Percentiles rank a stretch among this genome's conserved stretches.
Evolutionary conservation across 306 rosid genomes (phyloP).

Genomic region (Vigna nakashimae): DNA sequence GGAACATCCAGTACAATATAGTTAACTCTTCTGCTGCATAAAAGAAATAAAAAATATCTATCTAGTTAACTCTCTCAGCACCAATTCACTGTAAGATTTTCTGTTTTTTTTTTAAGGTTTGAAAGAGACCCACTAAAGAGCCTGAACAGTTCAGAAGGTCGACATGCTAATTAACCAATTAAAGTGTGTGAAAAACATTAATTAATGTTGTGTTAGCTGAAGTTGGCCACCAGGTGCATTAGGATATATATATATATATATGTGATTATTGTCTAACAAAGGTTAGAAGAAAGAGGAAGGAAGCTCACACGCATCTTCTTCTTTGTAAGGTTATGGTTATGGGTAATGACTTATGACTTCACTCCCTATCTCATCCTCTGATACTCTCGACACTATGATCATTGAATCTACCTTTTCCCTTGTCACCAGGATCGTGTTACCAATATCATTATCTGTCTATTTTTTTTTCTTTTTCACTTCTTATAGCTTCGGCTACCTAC

Average conservation of each 20-base stretch:
- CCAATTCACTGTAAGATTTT: background rate
- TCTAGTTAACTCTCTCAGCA: background rate
- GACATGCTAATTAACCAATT: constrained; percentile 17
- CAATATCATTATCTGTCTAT: background rate
- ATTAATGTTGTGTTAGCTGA: background rate
- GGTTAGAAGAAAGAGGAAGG: constrained; percentile 16
- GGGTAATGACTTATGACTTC: constrained; percentile 15
- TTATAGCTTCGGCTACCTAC: background rate
- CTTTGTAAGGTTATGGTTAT: background rate
- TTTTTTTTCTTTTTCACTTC: background rate
- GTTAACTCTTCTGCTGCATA: background rate
- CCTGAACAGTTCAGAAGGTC: constrained; percentile 23
- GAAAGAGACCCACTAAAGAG: constrained; percentile 19
- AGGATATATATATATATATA: no score
- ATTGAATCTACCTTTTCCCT: constrained; percentile 2
- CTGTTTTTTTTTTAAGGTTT: background rate
- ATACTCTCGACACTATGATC: constrained; percentile 1
- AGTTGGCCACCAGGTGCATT: constrained; percentile 30
- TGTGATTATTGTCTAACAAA: background rate
- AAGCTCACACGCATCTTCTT: constrained; percentile 25
- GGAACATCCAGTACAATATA: background rate
- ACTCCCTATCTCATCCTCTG: constrained; percentile 8
- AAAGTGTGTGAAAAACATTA: background rate
- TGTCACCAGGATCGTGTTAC: background rate
- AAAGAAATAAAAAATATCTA: background rate